Base-by-base conservation (phyloP, 768 basidiomycete genomes). In the Inosperma sp. region DNA sequence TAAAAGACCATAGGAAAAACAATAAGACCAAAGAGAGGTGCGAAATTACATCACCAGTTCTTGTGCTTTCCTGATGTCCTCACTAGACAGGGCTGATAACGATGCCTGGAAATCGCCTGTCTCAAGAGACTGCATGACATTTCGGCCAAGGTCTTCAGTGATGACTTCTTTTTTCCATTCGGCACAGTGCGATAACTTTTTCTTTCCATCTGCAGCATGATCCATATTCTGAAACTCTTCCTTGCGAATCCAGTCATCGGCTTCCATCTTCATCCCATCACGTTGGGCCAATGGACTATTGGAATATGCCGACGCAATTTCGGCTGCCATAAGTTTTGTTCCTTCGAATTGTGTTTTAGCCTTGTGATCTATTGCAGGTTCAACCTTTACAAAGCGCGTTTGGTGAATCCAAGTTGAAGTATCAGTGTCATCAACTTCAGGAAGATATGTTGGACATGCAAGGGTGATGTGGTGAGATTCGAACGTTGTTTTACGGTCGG, bases 141-240 rank as follows among this genome's bases (percentile, higher is more conserved):
- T 26, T 22, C 45, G 25, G 10, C 59, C 54, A 19, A 52, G 36
- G 10, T 60, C 51, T 7, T 47, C 30, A 10, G 31, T 35, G 22
- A 56, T 19, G 6, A 53, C 45, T 9, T 56, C 50, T 10, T 44
- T 19, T 44, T 55, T 49, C 25, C 51, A 45, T 31, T 59, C 48
- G 45, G 57, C 56, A 21, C 48, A 52, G 12, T 59, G 37, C 5
- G 51, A 31, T 3, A 53, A 44, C 14, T 56, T 51, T 50, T 65
- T 63, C 53, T 64, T 67, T 23, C 63, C 64, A 34, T 68, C 68
- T 12, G 52, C 53, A 2, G 64, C 65, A 51, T 68, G 68, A 47
- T 68, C 66, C 23, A 55, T 56, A 21, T 49, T 52, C 22, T 62
- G 48, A 4, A 58, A 59, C 21, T 49, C 57, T 33, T 62, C 37